A percentile compares a stretch with the other conserved stretches of the same genome.
Evolutionary conservation across 129 eudicot species (phyloP).

Genomic region (Cynara cardunculus): DNA sequence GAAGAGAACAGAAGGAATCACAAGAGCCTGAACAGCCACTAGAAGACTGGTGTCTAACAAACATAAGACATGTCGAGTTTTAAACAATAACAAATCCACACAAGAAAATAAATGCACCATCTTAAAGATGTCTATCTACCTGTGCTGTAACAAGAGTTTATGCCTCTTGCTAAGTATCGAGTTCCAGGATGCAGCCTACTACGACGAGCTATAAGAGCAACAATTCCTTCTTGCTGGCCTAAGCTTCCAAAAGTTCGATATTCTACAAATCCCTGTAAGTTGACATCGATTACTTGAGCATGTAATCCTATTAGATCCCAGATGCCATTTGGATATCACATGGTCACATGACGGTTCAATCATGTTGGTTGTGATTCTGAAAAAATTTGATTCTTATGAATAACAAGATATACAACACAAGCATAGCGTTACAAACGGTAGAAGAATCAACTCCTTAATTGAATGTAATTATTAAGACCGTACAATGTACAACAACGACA

Average conservation of each 20-base stretch:
- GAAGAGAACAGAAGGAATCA: background rate
- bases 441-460: background rate
- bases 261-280: conserved; percentile 84
- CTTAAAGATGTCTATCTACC: conserved; percentile 40
- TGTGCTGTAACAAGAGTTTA: conserved; percentile 83
- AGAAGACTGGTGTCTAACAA: background rate
- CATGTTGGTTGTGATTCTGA: conserved; percentile 24
- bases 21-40: background rate
- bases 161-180: conserved; percentile 89
- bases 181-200: conserved; percentile 98
- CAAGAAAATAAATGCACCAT: background rate
- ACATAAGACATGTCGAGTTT: background rate
- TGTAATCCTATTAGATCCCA: conserved; percentile 21
- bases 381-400: conserved; percentile 2
- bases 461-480: background rate
- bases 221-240: conserved; percentile 85
- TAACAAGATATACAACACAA: conserved; percentile 13
- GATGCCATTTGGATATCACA: conserved; percentile 25
- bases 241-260: conserved; percentile 85
- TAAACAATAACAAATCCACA: background rate
- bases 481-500: background rate
- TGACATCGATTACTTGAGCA: conserved; percentile 23
- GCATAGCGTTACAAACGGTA: background rate
- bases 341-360: conserved; percentile 12
- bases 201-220: conserved; percentile 91